These are phyloP conservation scores for Daldinia caldariorum DNA, from an alignment of 495 filamentous ascomycete species.

Conservation along the genomic window DNA sequence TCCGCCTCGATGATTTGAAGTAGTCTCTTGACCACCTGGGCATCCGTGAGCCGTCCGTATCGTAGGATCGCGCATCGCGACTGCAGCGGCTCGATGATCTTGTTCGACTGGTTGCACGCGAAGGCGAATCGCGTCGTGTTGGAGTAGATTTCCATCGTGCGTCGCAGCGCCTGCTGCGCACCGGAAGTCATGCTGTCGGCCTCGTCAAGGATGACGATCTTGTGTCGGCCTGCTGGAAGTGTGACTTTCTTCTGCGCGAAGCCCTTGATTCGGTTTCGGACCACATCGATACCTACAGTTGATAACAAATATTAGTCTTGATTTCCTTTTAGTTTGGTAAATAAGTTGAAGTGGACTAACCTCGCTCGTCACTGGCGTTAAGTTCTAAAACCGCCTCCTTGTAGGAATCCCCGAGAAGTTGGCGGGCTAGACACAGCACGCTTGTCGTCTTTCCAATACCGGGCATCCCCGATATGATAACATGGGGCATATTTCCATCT, in stretches of 20 bases:
- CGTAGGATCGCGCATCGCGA: constrained; percentile 96
- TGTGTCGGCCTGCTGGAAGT: constrained; percentile 87
- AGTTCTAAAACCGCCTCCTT: constrained; percentile 97
- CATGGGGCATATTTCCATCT: constrained; percentile 99
- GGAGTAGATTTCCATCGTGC: constrained; percentile 99
- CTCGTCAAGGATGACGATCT: constrained; percentile 97
- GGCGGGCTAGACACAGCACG: constrained; percentile 89
- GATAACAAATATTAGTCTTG: constrained; percentile 18
- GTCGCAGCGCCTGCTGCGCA: constrained; percentile 92
- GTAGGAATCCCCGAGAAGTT: constrained; percentile 91
- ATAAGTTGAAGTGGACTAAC: constrained; percentile 53
- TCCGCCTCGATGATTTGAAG: constrained; percentile 93
- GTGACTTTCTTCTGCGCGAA: constrained; percentile 99
- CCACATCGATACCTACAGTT: constrained; percentile 85
- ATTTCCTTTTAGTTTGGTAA: neutral
- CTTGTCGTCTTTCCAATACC: constrained; percentile 99
- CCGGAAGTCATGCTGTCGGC: constrained; percentile 98
- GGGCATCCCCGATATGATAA: constrained; percentile 99
- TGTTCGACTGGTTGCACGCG: constrained; percentile 98
- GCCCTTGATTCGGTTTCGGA: constrained; percentile 97
- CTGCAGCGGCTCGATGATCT: constrained; percentile 98
- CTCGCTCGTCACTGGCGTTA: constrained; percentile 96
- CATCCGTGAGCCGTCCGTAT: constrained; percentile 91
- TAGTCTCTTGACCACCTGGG: constrained; percentile 87
- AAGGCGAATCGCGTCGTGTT: constrained; percentile 97